phyloP scores from a whole-genome alignment of 2,329 filamentous ascomycete species.

The Corniculantispora saksenae region DNA sequence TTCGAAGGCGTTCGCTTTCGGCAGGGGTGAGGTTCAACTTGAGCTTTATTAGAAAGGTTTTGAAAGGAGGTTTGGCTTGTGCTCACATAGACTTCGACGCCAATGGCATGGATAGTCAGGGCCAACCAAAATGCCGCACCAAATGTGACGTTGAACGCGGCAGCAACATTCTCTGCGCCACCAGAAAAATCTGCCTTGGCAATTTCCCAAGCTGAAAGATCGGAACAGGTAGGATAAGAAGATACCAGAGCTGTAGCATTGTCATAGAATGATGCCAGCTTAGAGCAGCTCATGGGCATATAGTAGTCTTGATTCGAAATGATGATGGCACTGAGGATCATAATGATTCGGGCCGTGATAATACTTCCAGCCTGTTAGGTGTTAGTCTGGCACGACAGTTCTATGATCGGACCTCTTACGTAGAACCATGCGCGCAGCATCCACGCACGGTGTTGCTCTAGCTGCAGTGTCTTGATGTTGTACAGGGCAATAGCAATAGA shows the following conservation, averaged over 20 bases:
- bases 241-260: slow-evolving; percentile 27
- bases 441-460: slow-evolving; percentile 63
- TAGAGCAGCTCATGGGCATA: slow-evolving; percentile 43
- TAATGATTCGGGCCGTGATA: slow-evolving; percentile 51
- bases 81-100: slow-evolving; percentile 49
- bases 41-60: background rate
- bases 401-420: slow-evolving; percentile 26
- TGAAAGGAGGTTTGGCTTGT: background rate
- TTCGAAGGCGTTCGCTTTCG: slow-evolving; percentile 54
- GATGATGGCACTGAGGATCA: slow-evolving; percentile 41
- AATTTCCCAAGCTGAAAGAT: slow-evolving; percentile 32
- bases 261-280: slow-evolving; percentile 43
- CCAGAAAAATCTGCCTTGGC: slow-evolving; percentile 34
- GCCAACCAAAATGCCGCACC: slow-evolving; percentile 54
- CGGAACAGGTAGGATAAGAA: slow-evolving; percentile 45
- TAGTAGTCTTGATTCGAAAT: slow-evolving; percentile 33
- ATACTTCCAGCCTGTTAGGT: slow-evolving; percentile 44
- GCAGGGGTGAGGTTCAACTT: slow-evolving; percentile 54
- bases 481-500: slow-evolving; percentile 48
- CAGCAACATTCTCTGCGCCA: slow-evolving; percentile 34
- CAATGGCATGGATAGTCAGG: slow-evolving; percentile 49
- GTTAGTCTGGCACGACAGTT: background rate
- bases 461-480: slow-evolving; percentile 60
- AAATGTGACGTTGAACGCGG: slow-evolving; percentile 47
- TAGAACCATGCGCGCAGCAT: slow-evolving; percentile 59